phyloP scores from a whole-genome alignment of 306 rosid genomes.

The Corylus americana region DNA sequence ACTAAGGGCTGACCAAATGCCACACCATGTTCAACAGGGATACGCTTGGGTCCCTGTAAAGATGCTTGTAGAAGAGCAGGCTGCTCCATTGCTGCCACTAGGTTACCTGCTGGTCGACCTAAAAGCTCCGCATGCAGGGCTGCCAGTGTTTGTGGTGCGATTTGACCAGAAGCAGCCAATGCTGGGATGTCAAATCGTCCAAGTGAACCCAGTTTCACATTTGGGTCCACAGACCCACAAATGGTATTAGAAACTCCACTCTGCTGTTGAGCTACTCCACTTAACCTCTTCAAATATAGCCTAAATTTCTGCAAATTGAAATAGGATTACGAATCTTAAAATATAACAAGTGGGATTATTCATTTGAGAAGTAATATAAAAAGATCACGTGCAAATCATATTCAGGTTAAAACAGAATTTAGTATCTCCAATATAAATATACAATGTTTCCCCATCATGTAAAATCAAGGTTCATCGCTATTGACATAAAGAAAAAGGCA shows the following conservation, averaged over 20 bases:
- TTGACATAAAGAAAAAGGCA: neutral
- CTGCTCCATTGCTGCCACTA: slow-evolving; percentile 44
- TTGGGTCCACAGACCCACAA: slow-evolving; percentile 52
- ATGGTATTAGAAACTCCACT: slow-evolving; percentile 54
- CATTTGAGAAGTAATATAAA: no score
- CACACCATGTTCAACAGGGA: slow-evolving; percentile 45
- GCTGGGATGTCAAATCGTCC: slow-evolving; percentile 53
- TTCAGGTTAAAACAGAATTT: neutral
- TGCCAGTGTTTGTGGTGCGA: slow-evolving; percentile 74
- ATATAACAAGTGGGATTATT: neutral
- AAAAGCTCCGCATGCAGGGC: slow-evolving; percentile 72
- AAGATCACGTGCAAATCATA: neutral
- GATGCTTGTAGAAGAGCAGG: slow-evolving; percentile 54
- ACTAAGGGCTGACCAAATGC: slow-evolving; percentile 49
- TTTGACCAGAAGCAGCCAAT: slow-evolving; percentile 68
- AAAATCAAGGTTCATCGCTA: neutral
- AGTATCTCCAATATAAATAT: neutral
- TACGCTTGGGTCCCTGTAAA: slow-evolving; percentile 41
- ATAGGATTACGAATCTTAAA: neutral
- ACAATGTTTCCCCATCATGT: neutral
- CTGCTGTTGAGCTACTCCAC: slow-evolving; percentile 63
- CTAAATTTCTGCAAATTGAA: slow-evolving; percentile 56
- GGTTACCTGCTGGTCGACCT: slow-evolving; percentile 53
- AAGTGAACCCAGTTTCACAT: slow-evolving; percentile 50
- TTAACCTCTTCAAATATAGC: slow-evolving; percentile 63